Evolutionary conservation across 768 basidiomycete species (phyloP).

Genomic region (Termitomyces sp.): DNA sequence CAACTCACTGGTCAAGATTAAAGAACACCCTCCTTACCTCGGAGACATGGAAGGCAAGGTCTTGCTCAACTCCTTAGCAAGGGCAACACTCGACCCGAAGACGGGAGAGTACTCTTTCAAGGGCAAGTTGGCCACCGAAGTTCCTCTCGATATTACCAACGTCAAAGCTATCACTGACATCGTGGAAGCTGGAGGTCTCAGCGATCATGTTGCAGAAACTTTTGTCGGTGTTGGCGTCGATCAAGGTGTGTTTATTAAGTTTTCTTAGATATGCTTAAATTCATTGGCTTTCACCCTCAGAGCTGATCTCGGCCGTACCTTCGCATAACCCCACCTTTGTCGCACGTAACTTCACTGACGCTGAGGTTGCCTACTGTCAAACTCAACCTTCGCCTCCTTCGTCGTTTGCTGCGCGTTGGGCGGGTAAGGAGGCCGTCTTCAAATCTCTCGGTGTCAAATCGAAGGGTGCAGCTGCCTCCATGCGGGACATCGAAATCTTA

Average conservation of each 20-base stretch:
- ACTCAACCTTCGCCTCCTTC: slow-evolving; percentile 82
- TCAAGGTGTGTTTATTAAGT: slow-evolving; percentile 54
- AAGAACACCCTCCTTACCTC: slow-evolving; percentile 86
- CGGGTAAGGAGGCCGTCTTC: slow-evolving; percentile 95
- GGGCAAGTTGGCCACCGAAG: slow-evolving; percentile 49
- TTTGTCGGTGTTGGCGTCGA: slow-evolving; percentile 83
- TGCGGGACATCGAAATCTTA: slow-evolving; percentile 97
- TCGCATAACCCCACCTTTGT: slow-evolving; percentile 86
- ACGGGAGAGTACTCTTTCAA: slow-evolving; percentile 83
- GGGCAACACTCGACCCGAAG: slow-evolving; percentile 78
- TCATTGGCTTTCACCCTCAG: slow-evolving; percentile 31
- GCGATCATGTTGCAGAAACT: slow-evolving; percentile 24
- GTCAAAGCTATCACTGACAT: slow-evolving; percentile 57
- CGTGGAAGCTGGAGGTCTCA: slow-evolving; percentile 31
- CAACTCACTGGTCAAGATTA: slow-evolving; percentile 91
- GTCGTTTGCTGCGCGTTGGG: slow-evolving; percentile 97
- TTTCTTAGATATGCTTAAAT: not conserved
- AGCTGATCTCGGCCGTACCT: slow-evolving; percentile 90
- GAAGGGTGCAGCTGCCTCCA: slow-evolving; percentile 88
- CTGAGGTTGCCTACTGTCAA: slow-evolving; percentile 82
- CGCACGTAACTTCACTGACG: slow-evolving; percentile 87
- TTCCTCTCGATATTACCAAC: slow-evolving; percentile 59
- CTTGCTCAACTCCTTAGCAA: slow-evolving; percentile 87
- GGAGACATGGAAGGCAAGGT: slow-evolving; percentile 83
- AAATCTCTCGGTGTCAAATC: slow-evolving; percentile 89